Conservation (phyloP, 116 monocot species). For the Trichopus zeylanicus region DNA sequence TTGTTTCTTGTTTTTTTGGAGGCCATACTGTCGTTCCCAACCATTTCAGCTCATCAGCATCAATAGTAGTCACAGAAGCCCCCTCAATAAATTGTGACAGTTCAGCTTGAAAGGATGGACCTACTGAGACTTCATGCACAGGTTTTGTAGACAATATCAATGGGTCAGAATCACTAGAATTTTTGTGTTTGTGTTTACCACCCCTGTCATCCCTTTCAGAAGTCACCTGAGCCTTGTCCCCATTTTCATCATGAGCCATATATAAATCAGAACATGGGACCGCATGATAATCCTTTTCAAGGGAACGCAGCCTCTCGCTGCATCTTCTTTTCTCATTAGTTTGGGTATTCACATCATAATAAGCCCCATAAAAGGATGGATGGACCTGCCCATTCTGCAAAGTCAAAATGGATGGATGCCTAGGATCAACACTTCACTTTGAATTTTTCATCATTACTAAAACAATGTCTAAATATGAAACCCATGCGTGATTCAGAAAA, state of each 20-base stretch:
- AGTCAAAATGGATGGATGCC: conserved; percentile 1
- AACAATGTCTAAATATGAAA: neutral
- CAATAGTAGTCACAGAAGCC: conserved; percentile 8
- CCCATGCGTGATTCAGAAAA: neutral
- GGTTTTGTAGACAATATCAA: conserved; percentile 2
- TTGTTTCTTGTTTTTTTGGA: conserved; percentile 19
- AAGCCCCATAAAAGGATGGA: conserved; percentile 29
- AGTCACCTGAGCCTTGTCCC: neutral
- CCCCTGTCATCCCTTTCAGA: neutral
- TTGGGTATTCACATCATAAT: neutral
- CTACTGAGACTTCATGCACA: conserved; percentile 14
- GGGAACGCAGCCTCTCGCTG: conserved; percentile 25
- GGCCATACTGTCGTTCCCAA: conserved; percentile 81
- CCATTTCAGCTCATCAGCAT: conserved; percentile 50
- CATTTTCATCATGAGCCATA: conserved; percentile 4
- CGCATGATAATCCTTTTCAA: conserved; percentile 12
- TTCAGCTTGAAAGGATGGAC: conserved; percentile 26
- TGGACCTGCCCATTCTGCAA: conserved; percentile 27
- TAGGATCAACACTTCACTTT: neutral
- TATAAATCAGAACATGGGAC: conserved; percentile 10
- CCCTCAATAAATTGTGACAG: conserved; percentile 40
- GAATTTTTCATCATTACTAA: neutral
- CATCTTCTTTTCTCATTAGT: conserved; percentile 13
- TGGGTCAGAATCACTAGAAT: neutral
- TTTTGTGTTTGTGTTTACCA: conserved; percentile 1